These are phyloP conservation scores for Clarkia xantiana DNA, from an alignment of 345 rosid genomes.

Conservation along the genomic window DNA sequence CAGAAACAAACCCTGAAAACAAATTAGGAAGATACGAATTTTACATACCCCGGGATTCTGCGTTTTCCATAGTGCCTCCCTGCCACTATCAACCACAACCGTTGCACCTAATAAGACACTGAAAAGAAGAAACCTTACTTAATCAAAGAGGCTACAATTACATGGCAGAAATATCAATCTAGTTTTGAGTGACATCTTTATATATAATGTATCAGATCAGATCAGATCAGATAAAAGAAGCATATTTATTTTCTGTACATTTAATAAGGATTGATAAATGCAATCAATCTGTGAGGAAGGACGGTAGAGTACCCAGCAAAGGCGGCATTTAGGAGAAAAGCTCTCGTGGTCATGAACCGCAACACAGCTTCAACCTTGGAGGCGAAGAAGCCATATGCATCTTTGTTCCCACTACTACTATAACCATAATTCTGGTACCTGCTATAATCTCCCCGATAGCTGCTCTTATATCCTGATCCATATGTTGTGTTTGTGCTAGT, in stretches of 20 bases:
- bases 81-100: slow-evolving; percentile 22
- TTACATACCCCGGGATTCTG: slow-evolving; percentile 52
- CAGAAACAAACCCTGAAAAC: background rate
- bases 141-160: background rate
- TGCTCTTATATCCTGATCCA: slow-evolving; percentile 18
- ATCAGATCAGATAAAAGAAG: too few species aligned
- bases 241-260: too few species aligned
- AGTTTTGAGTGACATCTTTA: background rate
- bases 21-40: background rate
- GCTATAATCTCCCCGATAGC: slow-evolving; percentile 2
- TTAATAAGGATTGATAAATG: background rate
- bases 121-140: slow-evolving; percentile 7
- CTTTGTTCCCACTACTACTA: slow-evolving; percentile 13
- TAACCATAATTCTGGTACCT: slow-evolving; percentile 14
- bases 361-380: slow-evolving; percentile 22
- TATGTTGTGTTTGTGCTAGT: slow-evolving; percentile 11
- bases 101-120: slow-evolving; percentile 38
- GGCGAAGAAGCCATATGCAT: slow-evolving; percentile 5
- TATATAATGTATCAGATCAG: too few species aligned
- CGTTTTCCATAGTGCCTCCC: slow-evolving; percentile 42
- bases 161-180: background rate
- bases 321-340: slow-evolving; percentile 48
- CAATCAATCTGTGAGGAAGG: background rate
- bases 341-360: slow-evolving; percentile 55
- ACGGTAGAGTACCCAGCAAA: slow-evolving; percentile 41